phyloP scores from a whole-genome alignment of 805 yeast genomes.

The Yarrowia keelungensis region DNA sequence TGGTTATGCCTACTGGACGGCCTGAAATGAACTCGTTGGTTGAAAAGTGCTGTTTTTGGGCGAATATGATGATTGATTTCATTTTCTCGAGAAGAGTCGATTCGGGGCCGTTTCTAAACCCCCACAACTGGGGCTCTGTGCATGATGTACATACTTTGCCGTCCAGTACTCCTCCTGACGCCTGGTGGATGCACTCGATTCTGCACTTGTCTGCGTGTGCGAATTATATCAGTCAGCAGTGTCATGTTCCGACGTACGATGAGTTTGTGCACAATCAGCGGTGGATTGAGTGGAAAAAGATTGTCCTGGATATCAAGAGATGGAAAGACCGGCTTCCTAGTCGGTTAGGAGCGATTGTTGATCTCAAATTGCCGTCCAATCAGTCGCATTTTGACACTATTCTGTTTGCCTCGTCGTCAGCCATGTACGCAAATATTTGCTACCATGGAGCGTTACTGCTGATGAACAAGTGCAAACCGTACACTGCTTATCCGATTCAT shows the following conservation, averaged over 20 bases:
- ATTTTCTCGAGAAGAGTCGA: constrained; percentile 29
- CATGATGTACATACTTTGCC: constrained; percentile 28
- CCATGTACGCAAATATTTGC: constrained; percentile 33
- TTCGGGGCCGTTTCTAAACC: constrained; percentile 19
- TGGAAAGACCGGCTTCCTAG: constrained; percentile 28
- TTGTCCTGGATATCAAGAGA: constrained; percentile 16
- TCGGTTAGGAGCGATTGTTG: constrained; percentile 6
- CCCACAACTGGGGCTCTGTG: constrained; percentile 24
- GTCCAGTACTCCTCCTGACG: constrained; percentile 18
- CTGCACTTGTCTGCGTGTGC: constrained; percentile 16
- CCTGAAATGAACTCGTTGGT: constrained; percentile 26
- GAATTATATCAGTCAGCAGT: constrained; percentile 18
- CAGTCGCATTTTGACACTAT: constrained; percentile 18
- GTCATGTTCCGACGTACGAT: constrained; percentile 30
- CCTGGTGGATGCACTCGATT: constrained; percentile 35
- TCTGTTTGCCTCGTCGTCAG: constrained; percentile 13
- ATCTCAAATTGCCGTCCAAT: not conserved
- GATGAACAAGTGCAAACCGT: constrained; percentile 25
- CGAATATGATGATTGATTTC: constrained; percentile 35
- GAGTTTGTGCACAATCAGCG: constrained; percentile 35
- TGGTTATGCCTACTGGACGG: constrained; percentile 9
- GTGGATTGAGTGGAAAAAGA: constrained; percentile 33
- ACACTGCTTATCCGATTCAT: constrained; percentile 29
- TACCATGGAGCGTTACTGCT: constrained; percentile 20
- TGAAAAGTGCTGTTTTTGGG: constrained; percentile 33